phyloP scores from a whole-genome alignment of 73 alveolate genomes.

The Effrenium voratum region DNA sequence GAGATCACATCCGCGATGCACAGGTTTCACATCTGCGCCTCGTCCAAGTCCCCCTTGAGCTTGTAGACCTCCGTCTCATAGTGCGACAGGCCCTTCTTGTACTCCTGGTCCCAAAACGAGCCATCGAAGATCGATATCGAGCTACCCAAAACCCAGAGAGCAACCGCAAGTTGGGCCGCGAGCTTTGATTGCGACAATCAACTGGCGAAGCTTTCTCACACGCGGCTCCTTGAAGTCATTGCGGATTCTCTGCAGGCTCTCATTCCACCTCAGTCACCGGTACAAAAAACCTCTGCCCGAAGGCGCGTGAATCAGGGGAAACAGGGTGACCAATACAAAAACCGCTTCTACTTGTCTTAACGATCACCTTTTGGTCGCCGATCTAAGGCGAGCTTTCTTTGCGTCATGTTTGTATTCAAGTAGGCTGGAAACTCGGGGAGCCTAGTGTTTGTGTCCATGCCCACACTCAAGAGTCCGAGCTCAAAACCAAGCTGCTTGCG shows the following conservation, averaged over 20 bases:
- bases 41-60: constrained; percentile 67
- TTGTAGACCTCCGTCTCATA: constrained; percentile 67
- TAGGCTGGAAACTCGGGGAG: too few species aligned
- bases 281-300: too few species aligned
- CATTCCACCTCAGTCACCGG: constrained; percentile 75
- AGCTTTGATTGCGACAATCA: not conserved
- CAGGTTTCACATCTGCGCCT: constrained; percentile 21
- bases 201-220: not conserved
- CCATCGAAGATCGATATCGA: not conserved
- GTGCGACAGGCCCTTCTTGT: constrained; percentile 87
- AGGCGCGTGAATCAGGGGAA: too few species aligned
- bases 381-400: too few species aligned
- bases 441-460: too few species aligned
- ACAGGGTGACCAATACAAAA: too few species aligned
- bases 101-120: constrained; percentile 23
- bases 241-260: constrained; percentile 91
- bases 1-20: too few species aligned
- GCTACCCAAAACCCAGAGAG: not conserved
- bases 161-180: not conserved
- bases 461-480: too few species aligned
- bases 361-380: too few species aligned
- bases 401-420: too few species aligned
- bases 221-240: constrained; percentile 72
- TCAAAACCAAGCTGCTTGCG: constrained; percentile 6
- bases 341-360: too few species aligned